Evolutionary conservation across 805 yeast species (phyloP), one percentile per base, ranked within the genome.

Genomic region (Brettanomyces anomalus): DNA sequence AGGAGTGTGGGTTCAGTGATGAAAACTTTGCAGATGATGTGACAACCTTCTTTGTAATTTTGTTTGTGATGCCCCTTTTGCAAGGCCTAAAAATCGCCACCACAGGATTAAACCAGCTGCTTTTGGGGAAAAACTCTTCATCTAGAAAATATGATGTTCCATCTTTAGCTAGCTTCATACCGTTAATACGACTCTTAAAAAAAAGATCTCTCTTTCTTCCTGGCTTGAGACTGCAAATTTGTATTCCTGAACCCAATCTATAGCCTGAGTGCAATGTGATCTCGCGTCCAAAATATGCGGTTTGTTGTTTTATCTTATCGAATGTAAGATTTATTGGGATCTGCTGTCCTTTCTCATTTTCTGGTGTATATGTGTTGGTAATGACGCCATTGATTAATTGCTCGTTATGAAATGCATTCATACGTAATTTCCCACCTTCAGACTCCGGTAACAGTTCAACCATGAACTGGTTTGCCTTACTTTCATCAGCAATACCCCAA

Each of bases 111-210:
- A 48, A 54, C 65, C 65, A 60, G 19, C 48, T 47, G 4, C 37
- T 14, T n/a, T 48, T 39, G 14, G 46, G 44, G n/a, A 43, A 38
- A 24, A 41, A 39, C 14, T 49, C 53, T 1, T 37, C 37, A 36
- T 58, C 61, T n/a, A 60, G 38, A 35, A 50, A 57, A 36, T 60
- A 60, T 2, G 53, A 41, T 1, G 64, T 56, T 11, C 60, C 57
- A 5, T 49, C 49, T 43, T 60, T 60, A 4, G 62, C 60, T 30
- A 58, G 41, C 38, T 56, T 57, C 14, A 60, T 50, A 4, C 64
- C 64, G 44, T 58, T 58, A 17, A 56, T 43, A 36, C 55, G 58
- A 31, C 42, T 52, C 30, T 54, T 56, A 21, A 51, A 43, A 17
- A 56, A 41, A 2, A 53, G 20, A 10, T 28, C n/a, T 4, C 50